These are phyloP conservation scores for Solanum dulcamara DNA, from an alignment of 257 asterid species.

Conservation along the genomic window DNA sequence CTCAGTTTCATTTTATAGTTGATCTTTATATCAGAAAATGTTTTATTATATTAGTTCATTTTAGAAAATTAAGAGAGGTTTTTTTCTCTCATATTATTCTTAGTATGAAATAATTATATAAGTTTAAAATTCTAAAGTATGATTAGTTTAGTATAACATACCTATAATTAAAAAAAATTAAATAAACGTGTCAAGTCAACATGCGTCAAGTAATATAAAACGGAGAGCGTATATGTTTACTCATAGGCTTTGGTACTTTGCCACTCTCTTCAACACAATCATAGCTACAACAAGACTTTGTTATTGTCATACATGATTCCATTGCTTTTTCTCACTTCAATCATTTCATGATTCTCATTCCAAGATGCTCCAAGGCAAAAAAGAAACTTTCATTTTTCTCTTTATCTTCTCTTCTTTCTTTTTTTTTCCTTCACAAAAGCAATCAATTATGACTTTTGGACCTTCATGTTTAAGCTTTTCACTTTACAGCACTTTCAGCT, in stretches of 20 bases:
- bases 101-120: too few species aligned
- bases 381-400: background rate
- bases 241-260: background rate
- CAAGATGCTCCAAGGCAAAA: background rate
- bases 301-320: background rate
- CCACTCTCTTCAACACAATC: background rate
- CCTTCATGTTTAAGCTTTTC: background rate
- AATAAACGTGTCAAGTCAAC: too few species aligned
- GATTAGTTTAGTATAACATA: background rate
- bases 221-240: background rate
- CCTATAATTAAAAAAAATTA: too few species aligned
- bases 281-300: background rate
- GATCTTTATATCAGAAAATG: too few species aligned
- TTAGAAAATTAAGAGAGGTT: too few species aligned
- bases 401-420: background rate
- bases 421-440: background rate
- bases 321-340: background rate
- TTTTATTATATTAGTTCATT: background rate
- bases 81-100: too few species aligned
- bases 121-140: too few species aligned
- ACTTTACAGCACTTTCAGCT: background rate
- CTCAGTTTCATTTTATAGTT: background rate
- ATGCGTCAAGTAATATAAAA: too few species aligned
- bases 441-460: background rate
- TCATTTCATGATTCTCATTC: background rate